Evolutionary conservation across 257 asterid species (phyloP).

Genomic region (Solanum sitiens): DNA sequence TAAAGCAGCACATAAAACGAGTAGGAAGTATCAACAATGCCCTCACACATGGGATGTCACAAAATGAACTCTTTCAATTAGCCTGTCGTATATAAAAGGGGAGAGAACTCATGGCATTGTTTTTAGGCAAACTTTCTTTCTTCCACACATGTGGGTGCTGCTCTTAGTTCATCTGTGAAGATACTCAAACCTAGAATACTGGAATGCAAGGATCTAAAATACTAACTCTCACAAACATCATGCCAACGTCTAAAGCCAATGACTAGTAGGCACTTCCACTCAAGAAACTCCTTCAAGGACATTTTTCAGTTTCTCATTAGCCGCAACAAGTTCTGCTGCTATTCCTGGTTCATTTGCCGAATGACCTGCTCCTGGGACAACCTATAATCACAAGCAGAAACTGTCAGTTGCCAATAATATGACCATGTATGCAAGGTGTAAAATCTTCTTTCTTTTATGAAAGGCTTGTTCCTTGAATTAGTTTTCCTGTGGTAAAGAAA

Average conservation of each 20-base stretch:
- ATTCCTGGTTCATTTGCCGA: constrained; percentile 86
- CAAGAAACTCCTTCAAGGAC: constrained; percentile 15
- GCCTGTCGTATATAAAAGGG: neutral
- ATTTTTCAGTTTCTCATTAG: constrained; percentile 64
- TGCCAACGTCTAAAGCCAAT: neutral
- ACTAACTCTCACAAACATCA: neutral
- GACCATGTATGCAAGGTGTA: neutral
- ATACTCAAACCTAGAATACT: neutral
- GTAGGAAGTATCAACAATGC: neutral
- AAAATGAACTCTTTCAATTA: neutral
- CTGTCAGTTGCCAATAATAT: neutral
- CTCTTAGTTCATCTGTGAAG: neutral
- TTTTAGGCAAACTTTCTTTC: neutral
- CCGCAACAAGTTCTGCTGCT: constrained; percentile 80
- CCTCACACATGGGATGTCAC: neutral
- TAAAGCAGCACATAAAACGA: neutral
- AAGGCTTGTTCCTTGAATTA: neutral
- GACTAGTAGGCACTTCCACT: neutral
- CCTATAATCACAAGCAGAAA: constrained; percentile 20
- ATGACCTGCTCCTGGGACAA: constrained; percentile 86
- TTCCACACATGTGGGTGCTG: neutral
- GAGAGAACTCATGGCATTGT: neutral
- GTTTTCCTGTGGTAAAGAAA: neutral
- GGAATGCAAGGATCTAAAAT: neutral
- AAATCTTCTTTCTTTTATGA: neutral